Evolutionary conservation across 371 early-diverging fungal species (phyloP).

Genomic region (Mortierella sp.): DNA sequence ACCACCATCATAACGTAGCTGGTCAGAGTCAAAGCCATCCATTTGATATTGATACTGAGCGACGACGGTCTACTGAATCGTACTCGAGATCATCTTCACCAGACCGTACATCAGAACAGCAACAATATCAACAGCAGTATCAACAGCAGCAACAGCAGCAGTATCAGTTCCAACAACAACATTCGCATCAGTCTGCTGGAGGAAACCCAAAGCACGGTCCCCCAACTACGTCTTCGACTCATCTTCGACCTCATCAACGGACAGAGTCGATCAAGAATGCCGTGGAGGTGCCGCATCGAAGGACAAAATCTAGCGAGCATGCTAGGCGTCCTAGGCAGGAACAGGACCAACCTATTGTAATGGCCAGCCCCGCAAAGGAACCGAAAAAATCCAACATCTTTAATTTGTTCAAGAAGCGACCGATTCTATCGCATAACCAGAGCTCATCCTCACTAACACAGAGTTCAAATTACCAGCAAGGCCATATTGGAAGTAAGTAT

Average conservation of each 20-base stretch:
- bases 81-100: conserved; percentile 40
- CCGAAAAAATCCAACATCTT: conserved; percentile 26
- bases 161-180: conserved; percentile 1
- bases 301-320: conserved; percentile 49
- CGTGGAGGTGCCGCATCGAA: conserved; percentile 28
- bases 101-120: conserved; percentile 16
- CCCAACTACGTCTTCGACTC: conserved; percentile 16
- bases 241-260: conserved; percentile 31
- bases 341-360: conserved; percentile 9
- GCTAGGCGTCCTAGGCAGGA: conserved; percentile 28
- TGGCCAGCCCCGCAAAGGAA: conserved; percentile 37
- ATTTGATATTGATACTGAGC: conserved; percentile 10
- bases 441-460: conserved; percentile 14
- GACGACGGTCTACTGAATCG: conserved; percentile 34
- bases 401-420: conserved; percentile 28
- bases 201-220: conserved; percentile 10
- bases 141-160: conserved; percentile 14
- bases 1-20: conserved; percentile 7
- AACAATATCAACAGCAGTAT: conserved; percentile 8
- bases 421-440: conserved; percentile 24
- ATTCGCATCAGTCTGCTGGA: conserved; percentile 3
- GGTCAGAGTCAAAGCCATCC: conserved; percentile 15
- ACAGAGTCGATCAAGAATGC: conserved; percentile 39
- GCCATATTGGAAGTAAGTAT: conserved; percentile 23
- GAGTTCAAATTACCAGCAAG: conserved; percentile 1